Percentiles rank a stretch among this genome's conserved stretches.
These are phyloP conservation scores for Trichoderma gracile DNA, from an alignment of 2,329 filamentous ascomycete species.

Conservation along the genomic window DNA sequence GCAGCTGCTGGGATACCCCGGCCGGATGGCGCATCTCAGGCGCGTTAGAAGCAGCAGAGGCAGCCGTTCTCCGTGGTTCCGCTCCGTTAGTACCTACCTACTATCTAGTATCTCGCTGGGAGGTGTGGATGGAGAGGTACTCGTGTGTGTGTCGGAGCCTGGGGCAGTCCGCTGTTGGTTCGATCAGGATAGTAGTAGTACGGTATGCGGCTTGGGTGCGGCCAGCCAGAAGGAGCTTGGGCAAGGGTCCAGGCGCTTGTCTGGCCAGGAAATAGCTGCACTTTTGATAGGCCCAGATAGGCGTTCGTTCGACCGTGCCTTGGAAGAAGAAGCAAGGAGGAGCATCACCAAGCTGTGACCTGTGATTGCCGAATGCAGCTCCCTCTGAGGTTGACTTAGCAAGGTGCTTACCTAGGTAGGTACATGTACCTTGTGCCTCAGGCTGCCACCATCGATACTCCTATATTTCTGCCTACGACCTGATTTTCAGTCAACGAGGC, in stretches of 20 bases:
- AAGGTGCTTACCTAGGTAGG: no score
- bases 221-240: neutral
- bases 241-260: slow-evolving; percentile 13
- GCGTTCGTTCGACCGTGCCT: slow-evolving; percentile 4
- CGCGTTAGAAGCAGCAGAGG: neutral
- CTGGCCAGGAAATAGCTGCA: slow-evolving; percentile 10
- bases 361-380: slow-evolving; percentile 6
- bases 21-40: slow-evolving; percentile 15
- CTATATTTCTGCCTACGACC: no score
- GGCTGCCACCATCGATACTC: neutral
- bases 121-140: neutral
- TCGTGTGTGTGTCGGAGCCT: neutral
- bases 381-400: neutral
- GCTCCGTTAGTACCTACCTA: neutral
- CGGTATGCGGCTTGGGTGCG: neutral
- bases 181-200: neutral
- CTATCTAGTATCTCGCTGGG: neutral
- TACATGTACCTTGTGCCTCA: neutral
- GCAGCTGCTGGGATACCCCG: slow-evolving; percentile 11
- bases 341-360: slow-evolving; percentile 1
- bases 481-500: neutral
- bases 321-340: neutral
- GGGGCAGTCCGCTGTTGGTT: neutral
- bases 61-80: neutral
- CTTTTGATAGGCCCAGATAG: slow-evolving; percentile 8